Conservation (phyloP, 176 grass and related monocot genomes). For the Typha latifolia region DNA sequence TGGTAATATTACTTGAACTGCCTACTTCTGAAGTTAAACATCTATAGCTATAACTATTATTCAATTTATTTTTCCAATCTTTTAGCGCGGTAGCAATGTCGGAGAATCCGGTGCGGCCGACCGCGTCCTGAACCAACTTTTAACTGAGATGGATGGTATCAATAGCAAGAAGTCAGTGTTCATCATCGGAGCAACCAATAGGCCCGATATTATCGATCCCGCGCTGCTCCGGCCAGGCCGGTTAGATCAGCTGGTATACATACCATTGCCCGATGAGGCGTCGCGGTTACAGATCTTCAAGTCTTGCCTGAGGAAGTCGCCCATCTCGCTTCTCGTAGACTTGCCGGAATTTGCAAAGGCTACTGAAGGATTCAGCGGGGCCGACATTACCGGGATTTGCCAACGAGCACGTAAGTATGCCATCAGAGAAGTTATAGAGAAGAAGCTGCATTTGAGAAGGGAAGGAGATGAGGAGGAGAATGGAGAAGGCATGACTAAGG, state of each 20-base stretch:
- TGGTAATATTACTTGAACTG: too few relatives aligned
- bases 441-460: not conserved
- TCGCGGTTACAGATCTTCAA: slow-evolving; percentile 36
- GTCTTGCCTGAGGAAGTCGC: slow-evolving; percentile 20
- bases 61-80: too few relatives aligned
- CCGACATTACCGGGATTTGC: slow-evolving; percentile 40
- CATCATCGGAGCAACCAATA: slow-evolving; percentile 41
- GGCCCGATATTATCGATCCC: slow-evolving; percentile 50
- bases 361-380: slow-evolving; percentile 32
- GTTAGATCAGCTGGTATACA: slow-evolving; percentile 43
- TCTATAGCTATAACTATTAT: too few relatives aligned
- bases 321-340: slow-evolving; percentile 14
- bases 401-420: slow-evolving; percentile 37
- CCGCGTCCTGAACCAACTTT: slow-evolving; percentile 34
- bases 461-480: too few relatives aligned
- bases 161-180: slow-evolving; percentile 38
- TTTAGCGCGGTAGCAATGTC: slow-evolving; percentile 19
- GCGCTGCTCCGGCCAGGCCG: slow-evolving; percentile 43
- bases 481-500: slow-evolving; percentile 1
- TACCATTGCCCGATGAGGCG: slow-evolving; percentile 26
- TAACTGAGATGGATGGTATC: slow-evolving; percentile 51
- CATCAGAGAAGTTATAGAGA: slow-evolving; percentile 25
- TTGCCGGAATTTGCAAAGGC: slow-evolving; percentile 15
- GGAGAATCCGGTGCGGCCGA: slow-evolving; percentile 24
- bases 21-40: too few relatives aligned